Base-by-base conservation (phyloP, 2,329 filamentous ascomycete species). In the Talaromyces sp. region DNA sequence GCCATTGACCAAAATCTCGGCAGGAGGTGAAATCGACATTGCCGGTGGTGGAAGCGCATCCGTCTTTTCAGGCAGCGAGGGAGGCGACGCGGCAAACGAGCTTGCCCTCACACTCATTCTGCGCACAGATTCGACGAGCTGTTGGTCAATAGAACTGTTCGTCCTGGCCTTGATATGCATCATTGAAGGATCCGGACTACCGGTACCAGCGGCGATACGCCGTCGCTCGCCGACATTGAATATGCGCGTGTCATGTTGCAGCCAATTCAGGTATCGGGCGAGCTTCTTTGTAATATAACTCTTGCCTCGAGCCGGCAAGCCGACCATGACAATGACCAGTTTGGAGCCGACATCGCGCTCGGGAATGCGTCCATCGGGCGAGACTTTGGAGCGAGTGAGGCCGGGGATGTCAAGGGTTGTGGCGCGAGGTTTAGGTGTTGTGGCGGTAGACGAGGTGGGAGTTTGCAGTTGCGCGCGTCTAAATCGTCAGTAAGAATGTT, bases 241-340 rank as follows among this genome's bases (percentile, higher is more conserved):
- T 71, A 99, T 97, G 70, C 85, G 87, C 13, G 93, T 95, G 73
- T 97, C 92, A 78, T 99, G 94, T 75, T 99, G 95, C 73, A 97
- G 88, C 95, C 95, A 99, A 59, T 96, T 94, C 60, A 99, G 82
- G 75, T 98, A 99, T 67, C 95, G 87, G 66, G 95, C 91, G 68
- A 99, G 86, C 81, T 99, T 99, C 83, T 98, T 98, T 67, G 95
- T 98, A 73, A 99, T 96, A 79, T 99, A 99, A 63, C 93, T 97
- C 81, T 99, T 99, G 75, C 95, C 95, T 72, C 95, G 85, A 10
- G 95, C 95, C 2, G 95, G 95, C 72, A 99, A 82, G 68, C 95
- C 95, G 67, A 99, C 95, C 95, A 99, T 99, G 76, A 99, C 88
- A 72, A 99, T 96, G 74, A 98, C 92, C 67, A 99, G 84, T 83